phyloP scores from a whole-genome alignment of 345 rosid species.

The Citrus medica region DNA sequence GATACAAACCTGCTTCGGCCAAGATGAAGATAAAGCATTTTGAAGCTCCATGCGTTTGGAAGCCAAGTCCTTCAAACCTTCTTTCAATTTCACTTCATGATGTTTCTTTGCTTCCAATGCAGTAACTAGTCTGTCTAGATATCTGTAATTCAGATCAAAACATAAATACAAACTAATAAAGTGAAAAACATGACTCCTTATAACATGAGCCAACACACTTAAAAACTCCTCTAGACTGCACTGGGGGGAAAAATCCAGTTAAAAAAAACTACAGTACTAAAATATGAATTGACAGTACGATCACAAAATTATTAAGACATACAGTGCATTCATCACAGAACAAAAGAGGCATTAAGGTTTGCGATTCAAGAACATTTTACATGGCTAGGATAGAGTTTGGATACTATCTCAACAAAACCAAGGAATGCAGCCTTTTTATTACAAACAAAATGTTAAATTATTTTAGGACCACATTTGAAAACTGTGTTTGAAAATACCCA shows the following conservation, averaged over 20 bases:
- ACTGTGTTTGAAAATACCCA: neutral
- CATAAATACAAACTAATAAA: neutral
- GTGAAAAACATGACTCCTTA: neutral
- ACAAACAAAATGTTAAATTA: neutral
- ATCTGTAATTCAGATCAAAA: conserved; percentile 44
- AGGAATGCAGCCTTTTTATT: neutral
- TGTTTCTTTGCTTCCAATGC: conserved; percentile 85
- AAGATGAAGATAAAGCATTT: conserved; percentile 77
- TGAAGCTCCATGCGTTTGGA: conserved; percentile 88
- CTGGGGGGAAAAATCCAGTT: neutral
- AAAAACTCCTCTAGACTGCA: neutral
- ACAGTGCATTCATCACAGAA: neutral
- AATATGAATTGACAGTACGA: too few relatives aligned
- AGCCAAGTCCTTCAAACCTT: conserved; percentile 75
- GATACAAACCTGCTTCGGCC: conserved; percentile 86
- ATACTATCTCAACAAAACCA: neutral
- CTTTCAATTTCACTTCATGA: conserved; percentile 75
- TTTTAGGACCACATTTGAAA: neutral
- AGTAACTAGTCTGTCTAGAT: conserved; percentile 78
- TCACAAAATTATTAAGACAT: too few relatives aligned
- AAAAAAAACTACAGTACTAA: neutral
- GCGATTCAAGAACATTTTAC: neutral
- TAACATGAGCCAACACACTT: neutral
- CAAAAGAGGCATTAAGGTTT: neutral
- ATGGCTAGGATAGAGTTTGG: neutral